phyloP scores from a whole-genome alignment of 192 early-diverging fungal genomes.

The Podila epicladia region DNA sequence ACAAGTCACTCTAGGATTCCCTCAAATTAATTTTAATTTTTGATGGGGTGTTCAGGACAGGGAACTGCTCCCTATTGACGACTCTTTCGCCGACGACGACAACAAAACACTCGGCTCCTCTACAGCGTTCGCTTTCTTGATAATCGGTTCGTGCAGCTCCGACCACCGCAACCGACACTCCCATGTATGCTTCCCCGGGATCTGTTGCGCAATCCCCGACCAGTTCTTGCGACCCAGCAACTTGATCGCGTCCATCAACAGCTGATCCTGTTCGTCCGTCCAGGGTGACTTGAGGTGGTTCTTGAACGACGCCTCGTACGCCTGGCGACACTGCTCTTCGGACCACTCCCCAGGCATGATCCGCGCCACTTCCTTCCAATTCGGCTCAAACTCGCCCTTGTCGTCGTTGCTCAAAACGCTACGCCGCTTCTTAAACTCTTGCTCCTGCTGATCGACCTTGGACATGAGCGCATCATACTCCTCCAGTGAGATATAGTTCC shows the following conservation, averaged over 20 bases:
- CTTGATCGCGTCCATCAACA: background rate
- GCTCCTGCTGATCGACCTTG: conserved; percentile 24
- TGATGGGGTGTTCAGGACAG: too few species aligned
- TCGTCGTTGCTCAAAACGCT: background rate
- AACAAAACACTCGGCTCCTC: background rate
- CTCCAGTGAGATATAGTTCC: conserved; percentile 13
- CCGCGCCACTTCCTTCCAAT: conserved; percentile 30
- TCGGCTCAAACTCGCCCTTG: conserved; percentile 1
- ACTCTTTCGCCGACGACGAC: too few species aligned
- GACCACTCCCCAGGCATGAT: conserved; percentile 36
- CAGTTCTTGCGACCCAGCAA: conserved; percentile 35
- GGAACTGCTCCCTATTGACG: background rate
- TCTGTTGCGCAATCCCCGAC: conserved; percentile 5
- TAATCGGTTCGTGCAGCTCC: conserved; percentile 21
- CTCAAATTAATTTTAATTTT: too few species aligned
- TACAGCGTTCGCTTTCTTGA: background rate
- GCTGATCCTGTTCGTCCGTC: conserved; percentile 20
- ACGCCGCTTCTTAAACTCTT: background rate
- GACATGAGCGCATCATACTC: conserved; percentile 33
- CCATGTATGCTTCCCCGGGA: conserved; percentile 20
- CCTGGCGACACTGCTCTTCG: conserved; percentile 14
- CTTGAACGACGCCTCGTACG: conserved; percentile 41
- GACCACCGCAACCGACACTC: conserved; percentile 40
- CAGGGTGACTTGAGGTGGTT: conserved; percentile 20
- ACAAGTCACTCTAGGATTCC: too few species aligned